phyloP scores from a whole-genome alignment of 371 early-diverging fungal species.

The Catenaria anguillulae region DNA sequence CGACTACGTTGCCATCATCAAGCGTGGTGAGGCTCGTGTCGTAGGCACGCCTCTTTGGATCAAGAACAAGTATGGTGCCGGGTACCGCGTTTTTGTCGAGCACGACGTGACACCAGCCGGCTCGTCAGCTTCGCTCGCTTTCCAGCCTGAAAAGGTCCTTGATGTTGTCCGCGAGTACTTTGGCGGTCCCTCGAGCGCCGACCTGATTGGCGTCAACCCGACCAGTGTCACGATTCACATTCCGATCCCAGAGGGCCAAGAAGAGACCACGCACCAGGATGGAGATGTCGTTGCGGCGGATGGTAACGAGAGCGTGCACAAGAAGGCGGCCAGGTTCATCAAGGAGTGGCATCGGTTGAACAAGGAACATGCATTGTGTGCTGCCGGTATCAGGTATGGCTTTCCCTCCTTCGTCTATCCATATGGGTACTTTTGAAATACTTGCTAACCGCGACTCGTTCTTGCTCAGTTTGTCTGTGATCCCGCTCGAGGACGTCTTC shows the following conservation, averaged over 20 bases:
- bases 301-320: too few relatives aligned
- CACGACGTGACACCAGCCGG: constrained; percentile 19
- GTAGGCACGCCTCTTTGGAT: constrained; percentile 24
- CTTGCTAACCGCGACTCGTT: constrained; percentile 19
- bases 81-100: too few relatives aligned
- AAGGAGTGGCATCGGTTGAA: too few relatives aligned
- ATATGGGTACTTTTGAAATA: constrained; percentile 15
- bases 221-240: constrained; percentile 17
- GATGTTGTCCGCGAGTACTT: constrained; percentile 16
- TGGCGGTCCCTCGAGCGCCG: constrained; percentile 19
- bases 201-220: constrained; percentile 15
- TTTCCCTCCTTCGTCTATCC: constrained; percentile 18
- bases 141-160: constrained; percentile 14
- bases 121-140: constrained; percentile 15
- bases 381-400: neutral
- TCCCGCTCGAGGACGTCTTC: constrained; percentile 9
- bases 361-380: constrained; percentile 3
- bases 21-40: constrained; percentile 35
- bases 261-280: too few relatives aligned
- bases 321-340: too few relatives aligned
- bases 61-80: constrained; percentile 26
- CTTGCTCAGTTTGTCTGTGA: constrained; percentile 32
- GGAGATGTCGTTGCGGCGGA: too few relatives aligned
- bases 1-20: constrained; percentile 47
- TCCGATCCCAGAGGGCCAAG: too few relatives aligned